phyloP scores from a whole-genome alignment of 768 basidiomycete genomes.

The Xerocomellus amylosporus region DNA sequence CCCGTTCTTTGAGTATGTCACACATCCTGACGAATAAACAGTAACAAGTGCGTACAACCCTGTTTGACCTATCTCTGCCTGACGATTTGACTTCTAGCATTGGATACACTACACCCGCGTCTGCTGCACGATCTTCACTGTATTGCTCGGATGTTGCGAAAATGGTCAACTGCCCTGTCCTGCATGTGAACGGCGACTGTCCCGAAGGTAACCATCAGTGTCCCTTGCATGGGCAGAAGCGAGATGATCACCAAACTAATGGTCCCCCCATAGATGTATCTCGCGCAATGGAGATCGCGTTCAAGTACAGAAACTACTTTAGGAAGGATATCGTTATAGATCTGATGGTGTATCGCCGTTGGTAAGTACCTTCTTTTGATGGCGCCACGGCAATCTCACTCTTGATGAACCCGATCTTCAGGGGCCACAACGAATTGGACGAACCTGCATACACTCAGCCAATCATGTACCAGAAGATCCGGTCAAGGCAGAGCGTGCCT shows the following conservation, averaged over 20 bases:
- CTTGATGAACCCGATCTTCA: slow-evolving; percentile 20
- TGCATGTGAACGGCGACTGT: slow-evolving; percentile 91
- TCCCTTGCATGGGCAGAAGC: neutral
- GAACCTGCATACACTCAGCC: slow-evolving; percentile 86
- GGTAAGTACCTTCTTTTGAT: slow-evolving; percentile 39
- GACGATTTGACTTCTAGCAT: slow-evolving; percentile 50
- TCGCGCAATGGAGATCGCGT: slow-evolving; percentile 82
- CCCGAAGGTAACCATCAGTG: slow-evolving; percentile 58
- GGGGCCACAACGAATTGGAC: slow-evolving; percentile 89
- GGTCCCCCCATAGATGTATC: slow-evolving; percentile 60
- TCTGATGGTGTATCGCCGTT: slow-evolving; percentile 83
- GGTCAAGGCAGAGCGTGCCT: slow-evolving; percentile 72
- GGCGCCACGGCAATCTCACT: neutral
- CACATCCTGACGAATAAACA: slow-evolving; percentile 20
- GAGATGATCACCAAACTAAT: neutral
- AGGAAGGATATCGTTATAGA: slow-evolving; percentile 91
- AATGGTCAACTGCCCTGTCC: slow-evolving; percentile 84
- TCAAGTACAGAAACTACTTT: slow-evolving; percentile 84
- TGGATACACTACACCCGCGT: slow-evolving; percentile 89
- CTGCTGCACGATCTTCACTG: slow-evolving; percentile 76
- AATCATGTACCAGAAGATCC: slow-evolving; percentile 87
- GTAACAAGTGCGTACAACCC: slow-evolving; percentile 51
- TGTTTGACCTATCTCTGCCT: neutral
- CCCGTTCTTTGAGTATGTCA: neutral
- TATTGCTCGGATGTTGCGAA: slow-evolving; percentile 90